phyloP scores from a whole-genome alignment of 495 filamentous ascomycete species.

The Aspergillus coremiiformis region DNA sequence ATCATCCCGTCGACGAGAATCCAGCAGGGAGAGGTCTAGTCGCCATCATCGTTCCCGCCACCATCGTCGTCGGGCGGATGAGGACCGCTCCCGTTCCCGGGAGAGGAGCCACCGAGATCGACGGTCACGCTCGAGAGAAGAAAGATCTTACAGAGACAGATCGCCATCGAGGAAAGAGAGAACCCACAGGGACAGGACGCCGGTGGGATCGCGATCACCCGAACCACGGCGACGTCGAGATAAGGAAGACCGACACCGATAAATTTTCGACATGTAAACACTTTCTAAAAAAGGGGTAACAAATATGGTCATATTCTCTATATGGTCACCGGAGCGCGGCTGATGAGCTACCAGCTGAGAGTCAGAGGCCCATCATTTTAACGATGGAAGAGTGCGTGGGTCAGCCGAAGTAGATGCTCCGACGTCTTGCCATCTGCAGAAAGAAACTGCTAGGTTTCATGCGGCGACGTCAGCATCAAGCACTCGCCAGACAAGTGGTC shows the following conservation, averaged over 20 bases:
- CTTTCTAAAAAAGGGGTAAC: neutral
- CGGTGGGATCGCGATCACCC: conserved; percentile 30
- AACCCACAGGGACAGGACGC: conserved; percentile 21
- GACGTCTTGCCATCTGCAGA: neutral
- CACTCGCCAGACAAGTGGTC: neutral
- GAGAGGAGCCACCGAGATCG: conserved; percentile 25
- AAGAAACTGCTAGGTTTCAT: neutral
- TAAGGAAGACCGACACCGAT: conserved; percentile 28
- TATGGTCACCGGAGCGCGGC: neutral
- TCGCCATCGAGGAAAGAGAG: conserved; percentile 17
- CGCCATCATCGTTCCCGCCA: conserved; percentile 51
- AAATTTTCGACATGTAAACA: conserved; percentile 4
- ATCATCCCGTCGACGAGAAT: conserved; percentile 29
- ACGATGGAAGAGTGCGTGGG: neutral
- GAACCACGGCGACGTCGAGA: conserved; percentile 28
- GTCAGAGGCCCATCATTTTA: neutral
- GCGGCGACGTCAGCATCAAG: conserved; percentile 1
- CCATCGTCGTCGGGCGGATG: conserved; percentile 29
- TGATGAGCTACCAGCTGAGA: neutral
- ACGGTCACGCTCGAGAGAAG: conserved; percentile 24
- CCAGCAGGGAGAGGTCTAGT: conserved; percentile 34
- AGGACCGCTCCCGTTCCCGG: conserved; percentile 27
- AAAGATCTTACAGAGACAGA: conserved; percentile 15
- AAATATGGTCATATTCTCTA: neutral
- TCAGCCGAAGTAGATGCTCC: neutral